A percentile compares a stretch with the other conserved stretches of the same genome.
These are phyloP conservation scores for Conticribra guillardii DNA, from an alignment of 108 stramenopile species.

Conservation along the genomic window DNA sequence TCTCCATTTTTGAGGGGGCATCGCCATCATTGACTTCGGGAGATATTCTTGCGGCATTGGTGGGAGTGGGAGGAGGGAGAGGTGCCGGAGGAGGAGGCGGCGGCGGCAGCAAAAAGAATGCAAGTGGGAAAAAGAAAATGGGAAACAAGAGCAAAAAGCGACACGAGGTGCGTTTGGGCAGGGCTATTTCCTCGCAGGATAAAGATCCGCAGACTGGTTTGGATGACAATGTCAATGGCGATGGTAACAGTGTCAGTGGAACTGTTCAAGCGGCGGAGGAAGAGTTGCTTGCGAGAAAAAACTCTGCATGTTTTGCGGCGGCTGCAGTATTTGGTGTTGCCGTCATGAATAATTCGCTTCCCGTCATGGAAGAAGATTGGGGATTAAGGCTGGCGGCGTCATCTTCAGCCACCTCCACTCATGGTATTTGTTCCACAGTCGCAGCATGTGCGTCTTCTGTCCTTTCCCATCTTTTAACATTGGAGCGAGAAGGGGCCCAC, in stretches of 20 bases:
- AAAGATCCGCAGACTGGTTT: neutral
- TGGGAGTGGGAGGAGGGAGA: constrained; percentile 48
- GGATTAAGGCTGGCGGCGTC: constrained; percentile 32
- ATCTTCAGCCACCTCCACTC: constrained; percentile 28
- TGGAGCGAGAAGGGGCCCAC: constrained; percentile 45
- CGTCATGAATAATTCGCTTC: neutral
- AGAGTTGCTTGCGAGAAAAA: constrained; percentile 68
- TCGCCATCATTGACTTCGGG: constrained; percentile 58
- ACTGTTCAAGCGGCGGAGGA: constrained; percentile 36
- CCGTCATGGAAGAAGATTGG: constrained; percentile 11
- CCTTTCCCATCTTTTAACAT: constrained; percentile 65
- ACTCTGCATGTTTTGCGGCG: constrained; percentile 61
- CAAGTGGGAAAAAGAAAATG: constrained; percentile 61
- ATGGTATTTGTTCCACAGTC: constrained; percentile 55
- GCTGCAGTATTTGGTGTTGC: constrained; percentile 50
- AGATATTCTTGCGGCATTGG: constrained; percentile 60
- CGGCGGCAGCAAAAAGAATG: constrained; percentile 27
- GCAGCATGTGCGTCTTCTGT: constrained; percentile 58
- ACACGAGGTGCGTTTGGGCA: constrained; percentile 58
- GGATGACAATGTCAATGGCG: neutral
- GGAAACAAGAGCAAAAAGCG: constrained; percentile 74
- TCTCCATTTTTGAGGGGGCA: constrained; percentile 76
- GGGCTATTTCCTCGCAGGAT: constrained; percentile 32
- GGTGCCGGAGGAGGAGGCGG: constrained; percentile 8
- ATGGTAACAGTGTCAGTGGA: constrained; percentile 21